Evolutionary conservation across 1,139 yeast species (phyloP).

Genomic region (Kodamaea sp.): DNA sequence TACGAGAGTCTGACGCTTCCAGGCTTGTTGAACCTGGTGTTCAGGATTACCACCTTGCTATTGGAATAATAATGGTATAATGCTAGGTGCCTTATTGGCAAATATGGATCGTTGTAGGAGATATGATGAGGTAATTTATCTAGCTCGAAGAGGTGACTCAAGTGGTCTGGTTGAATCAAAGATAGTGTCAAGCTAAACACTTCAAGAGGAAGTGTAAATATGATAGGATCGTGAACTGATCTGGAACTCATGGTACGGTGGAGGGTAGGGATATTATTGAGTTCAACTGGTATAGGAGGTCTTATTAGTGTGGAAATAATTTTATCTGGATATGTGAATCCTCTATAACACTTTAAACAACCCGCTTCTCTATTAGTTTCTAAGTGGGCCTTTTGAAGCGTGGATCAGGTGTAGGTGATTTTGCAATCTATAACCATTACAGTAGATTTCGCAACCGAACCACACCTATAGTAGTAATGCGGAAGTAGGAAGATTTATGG

Average conservation of each 20-base stretch:
- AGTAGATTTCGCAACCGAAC: slow-evolving; percentile 3
- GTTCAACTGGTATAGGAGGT: too few species aligned
- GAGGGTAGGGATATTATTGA: too few species aligned
- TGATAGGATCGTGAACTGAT: slow-evolving; percentile 3
- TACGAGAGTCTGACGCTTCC: slow-evolving; percentile 4
- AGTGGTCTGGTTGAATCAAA: slow-evolving; percentile 17
- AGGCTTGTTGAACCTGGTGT: slow-evolving; percentile 11
- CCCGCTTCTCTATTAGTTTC: too few species aligned
- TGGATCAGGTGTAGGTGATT: too few species aligned
- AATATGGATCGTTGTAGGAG: slow-evolving; percentile 15
- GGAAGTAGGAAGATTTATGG: too few species aligned
- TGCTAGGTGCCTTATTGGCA: slow-evolving; percentile 19
- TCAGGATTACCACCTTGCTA: slow-evolving; percentile 15
- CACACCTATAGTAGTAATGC: too few species aligned
- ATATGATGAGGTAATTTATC: too few species aligned
- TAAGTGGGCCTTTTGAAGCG: too few species aligned
- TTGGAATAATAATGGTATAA: slow-evolving; percentile 17
- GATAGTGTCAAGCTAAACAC: slow-evolving; percentile 16
- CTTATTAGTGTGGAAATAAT: too few species aligned
- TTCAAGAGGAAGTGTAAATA: slow-evolving; percentile 17
- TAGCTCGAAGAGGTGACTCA: slow-evolving; percentile 18
- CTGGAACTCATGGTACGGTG: too few species aligned
- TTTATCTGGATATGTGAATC: too few species aligned
- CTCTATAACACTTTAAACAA: too few species aligned
- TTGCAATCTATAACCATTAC: slow-evolving; percentile 7